Evolutionary conservation across 2,329 filamentous ascomycete species (phyloP).

Genomic region (Monosporascus sp.): DNA sequence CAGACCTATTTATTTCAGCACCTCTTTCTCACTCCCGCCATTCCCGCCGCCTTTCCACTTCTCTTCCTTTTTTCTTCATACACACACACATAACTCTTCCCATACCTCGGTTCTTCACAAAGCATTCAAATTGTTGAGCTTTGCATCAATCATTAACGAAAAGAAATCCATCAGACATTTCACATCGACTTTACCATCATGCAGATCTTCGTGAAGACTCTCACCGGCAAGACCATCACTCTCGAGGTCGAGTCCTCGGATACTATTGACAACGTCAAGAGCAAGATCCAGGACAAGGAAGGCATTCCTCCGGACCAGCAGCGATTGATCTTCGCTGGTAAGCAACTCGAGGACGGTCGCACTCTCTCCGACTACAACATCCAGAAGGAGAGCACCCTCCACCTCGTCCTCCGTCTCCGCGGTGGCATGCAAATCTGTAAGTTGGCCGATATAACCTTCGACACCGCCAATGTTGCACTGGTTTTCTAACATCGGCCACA

Average conservation of each 20-base stretch:
- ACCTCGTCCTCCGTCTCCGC: slow-evolving; percentile 68
- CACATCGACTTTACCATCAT: slow-evolving; percentile 47
- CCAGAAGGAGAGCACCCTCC: slow-evolving; percentile 63
- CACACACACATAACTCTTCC: background rate
- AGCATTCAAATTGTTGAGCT: slow-evolving; percentile 4
- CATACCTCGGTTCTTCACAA: background rate
- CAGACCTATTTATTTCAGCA: slow-evolving; percentile 14
- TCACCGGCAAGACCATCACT: slow-evolving; percentile 81
- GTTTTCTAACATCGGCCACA: slow-evolving; percentile 16
- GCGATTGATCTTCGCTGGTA: slow-evolving; percentile 71
- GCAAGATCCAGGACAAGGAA: slow-evolving; percentile 88
- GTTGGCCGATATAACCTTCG: slow-evolving; percentile 16
- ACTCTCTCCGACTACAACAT: slow-evolving; percentile 54
- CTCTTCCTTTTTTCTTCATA: slow-evolving; percentile 4
- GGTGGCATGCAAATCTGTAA: slow-evolving; percentile 63
- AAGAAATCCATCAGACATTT: slow-evolving; percentile 5
- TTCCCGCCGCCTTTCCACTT: slow-evolving; percentile 19
- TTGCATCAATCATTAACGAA: slow-evolving; percentile 11
- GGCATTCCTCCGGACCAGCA: slow-evolving; percentile 83
- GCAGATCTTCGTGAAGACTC: slow-evolving; percentile 98
- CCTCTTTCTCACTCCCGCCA: slow-evolving; percentile 4
- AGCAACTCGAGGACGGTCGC: slow-evolving; percentile 45
- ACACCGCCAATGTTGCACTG: background rate
- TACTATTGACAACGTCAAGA: slow-evolving; percentile 48
- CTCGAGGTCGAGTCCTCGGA: too few relatives aligned